Evolutionary conservation across 2,329 filamentous ascomycete species (phyloP), one percentile per base, ranked within the genome.

Genomic region (Keithomyces neogunnii): DNA sequence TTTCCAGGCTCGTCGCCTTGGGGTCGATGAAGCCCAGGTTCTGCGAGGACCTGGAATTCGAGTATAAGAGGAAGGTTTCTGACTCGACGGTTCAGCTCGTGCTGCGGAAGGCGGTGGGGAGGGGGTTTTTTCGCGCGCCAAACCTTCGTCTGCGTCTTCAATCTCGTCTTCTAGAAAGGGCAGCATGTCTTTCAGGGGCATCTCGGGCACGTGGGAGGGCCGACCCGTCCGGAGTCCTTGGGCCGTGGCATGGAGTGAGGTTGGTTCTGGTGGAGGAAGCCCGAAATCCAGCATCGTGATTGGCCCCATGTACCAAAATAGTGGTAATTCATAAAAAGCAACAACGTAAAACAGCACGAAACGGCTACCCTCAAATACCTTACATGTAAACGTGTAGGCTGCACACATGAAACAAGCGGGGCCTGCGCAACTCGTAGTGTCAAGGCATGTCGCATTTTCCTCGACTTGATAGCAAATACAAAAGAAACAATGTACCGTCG

Each of bases 51-150:
- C 89, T 80, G 19, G 81, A 71, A 63, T 86, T 83, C 43, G 89
- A 85, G 73, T 95, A 96, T 51, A 96, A 77, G 38, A 91, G 71
- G 63, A 95, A 96, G 4, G 89, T 88, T 72, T 97, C 92, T 96
- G 65, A 4, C 13, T 31, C 6, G 28, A 7, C 6, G 8, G n/a
- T 1, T 29, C 1, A 3, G 36, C 28, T 4, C 13, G 31, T 38
- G 45, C 2, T 38, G 32, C 26, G 40, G 38, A 0, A 5, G 29
- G 5, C 19, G 55, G 48, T 49, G 2, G 28, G 38, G 9, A 46
- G 44, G 48, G 38, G 26, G n/a, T n/a, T n/a, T 19, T 2, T 40
- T 13, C 33, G 30, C 9, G 19, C 39, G 9, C 39, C 54, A 55
- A 57, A 68, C 75, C 74, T 69, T 78, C 74, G 56, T 78, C 75